Base-by-base conservation (phyloP, 352 stramenopile genomes). In the Phytophthora palmivora region DNA sequence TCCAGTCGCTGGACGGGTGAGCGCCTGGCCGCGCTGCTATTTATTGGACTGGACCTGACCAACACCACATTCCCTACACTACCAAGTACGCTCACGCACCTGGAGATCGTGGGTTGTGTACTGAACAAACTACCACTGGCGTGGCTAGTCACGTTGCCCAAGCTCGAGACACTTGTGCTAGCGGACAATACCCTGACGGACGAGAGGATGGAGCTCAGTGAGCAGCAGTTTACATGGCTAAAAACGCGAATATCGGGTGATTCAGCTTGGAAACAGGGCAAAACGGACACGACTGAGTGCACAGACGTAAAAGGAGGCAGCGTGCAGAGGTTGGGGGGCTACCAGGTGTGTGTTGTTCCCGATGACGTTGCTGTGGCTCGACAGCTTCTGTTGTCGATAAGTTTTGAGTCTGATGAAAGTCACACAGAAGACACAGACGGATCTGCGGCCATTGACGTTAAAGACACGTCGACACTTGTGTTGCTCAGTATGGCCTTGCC, bases 21-120 rank as follows among this genome's bases (percentile, higher is more conserved):
- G 6, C 38, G n/a, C n/a, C 26, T 73, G 44, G 8, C 42, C 10
- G 34, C 52, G 21, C 42, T 74, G 49, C 30, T 69, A 63, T 75
- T 82, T 67, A 70, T 72, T 58, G 73, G 73, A 11, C 44, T 82
- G 28, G 58, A 79, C 47, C 28, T 82, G 38, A 54, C 58, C 1
- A 55, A 68, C 33, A 9, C 58, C 2, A 33, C 48, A 30, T 43
- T 82, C 1, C 70, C 70, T 3, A 22, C n/a, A 21, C 54, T 77
- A 3, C 70, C 73, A 6, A 6, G 14, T 1, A 70, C 67, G 14
- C 49, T 82, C 11, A 47, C 14, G 5, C 33, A 63, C 2, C 38
- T 79, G 42, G 53, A 63, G 0, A 57, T 82, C 19, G 53, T 63
- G 30, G 24, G 63, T 37, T 79, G 70, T 33, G 58, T 69, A 16